phyloP scores from a whole-genome alignment of 352 stramenopile species.

The Pythium graminicola region DNA sequence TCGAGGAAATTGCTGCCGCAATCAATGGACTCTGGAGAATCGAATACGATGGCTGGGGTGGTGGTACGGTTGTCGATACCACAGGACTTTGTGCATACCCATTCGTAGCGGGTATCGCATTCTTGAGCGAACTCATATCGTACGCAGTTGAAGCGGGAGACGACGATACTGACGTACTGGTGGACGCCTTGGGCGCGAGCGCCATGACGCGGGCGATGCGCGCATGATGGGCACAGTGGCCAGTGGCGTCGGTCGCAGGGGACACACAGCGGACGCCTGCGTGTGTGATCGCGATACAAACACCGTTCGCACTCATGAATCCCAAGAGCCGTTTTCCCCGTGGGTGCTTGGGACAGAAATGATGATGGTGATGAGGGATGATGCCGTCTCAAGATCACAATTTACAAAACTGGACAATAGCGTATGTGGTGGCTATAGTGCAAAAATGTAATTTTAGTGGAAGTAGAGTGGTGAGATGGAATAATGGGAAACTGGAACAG shows the following conservation, averaged over 20 bases:
- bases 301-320: conserved; percentile 35
- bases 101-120: background rate
- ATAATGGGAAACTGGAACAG: background rate
- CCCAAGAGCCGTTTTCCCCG: too few relatives aligned
- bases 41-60: conserved; percentile 4
- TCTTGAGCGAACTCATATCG: conserved; percentile 9
- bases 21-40: conserved; percentile 21
- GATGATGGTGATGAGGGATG: background rate
- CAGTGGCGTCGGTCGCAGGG: conserved; percentile 28
- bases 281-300: conserved; percentile 53
- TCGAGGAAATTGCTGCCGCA: conserved; percentile 5
- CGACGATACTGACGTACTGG: conserved; percentile 4
- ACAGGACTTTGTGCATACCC: background rate
- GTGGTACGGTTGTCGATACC: background rate
- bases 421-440: too few relatives aligned
- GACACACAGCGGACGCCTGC: conserved; percentile 59
- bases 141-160: background rate
- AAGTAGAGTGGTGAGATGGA: background rate
- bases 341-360: too few relatives aligned
- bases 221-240: conserved; percentile 68
- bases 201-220: conserved; percentile 77
- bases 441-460: too few relatives aligned
- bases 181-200: conserved; percentile 48
- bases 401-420: too few relatives aligned
- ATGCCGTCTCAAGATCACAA: too few relatives aligned